phyloP scores from a whole-genome alignment of 352 stramenopile genomes.

The Hyphochytrium catenoides region DNA sequence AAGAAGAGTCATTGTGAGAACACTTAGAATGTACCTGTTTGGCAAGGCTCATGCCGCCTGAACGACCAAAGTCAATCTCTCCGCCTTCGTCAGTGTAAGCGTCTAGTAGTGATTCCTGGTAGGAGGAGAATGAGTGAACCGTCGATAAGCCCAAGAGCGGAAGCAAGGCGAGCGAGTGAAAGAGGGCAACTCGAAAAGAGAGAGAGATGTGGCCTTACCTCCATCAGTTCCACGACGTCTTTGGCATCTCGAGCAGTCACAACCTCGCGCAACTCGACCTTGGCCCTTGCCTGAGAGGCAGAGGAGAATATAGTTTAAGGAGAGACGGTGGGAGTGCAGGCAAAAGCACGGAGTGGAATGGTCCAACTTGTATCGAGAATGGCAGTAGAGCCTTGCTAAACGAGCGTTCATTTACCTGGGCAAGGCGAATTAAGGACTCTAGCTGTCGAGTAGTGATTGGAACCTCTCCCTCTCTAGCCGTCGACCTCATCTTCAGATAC shows the following conservation, averaged over 20 bases:
- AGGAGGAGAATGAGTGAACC: too few relatives aligned
- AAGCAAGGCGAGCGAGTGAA: too few relatives aligned
- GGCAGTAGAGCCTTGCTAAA: background rate
- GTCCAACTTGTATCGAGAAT: background rate
- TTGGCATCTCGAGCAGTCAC: conserved; percentile 78
- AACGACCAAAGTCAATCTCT: conserved; percentile 54
- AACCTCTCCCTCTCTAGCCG: conserved; percentile 25
- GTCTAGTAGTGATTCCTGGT: conserved; percentile 69
- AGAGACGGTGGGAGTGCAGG: conserved; percentile 5
- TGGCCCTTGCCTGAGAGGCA: conserved; percentile 65
- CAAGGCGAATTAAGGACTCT: conserved; percentile 71
- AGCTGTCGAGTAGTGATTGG: conserved; percentile 88
- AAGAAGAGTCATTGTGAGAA: conserved; percentile 20
- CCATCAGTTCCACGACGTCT: conserved; percentile 92
- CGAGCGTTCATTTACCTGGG: conserved; percentile 27
- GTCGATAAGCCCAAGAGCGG: too few relatives aligned
- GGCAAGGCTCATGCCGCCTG: conserved; percentile 15
- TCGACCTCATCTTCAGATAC: conserved; percentile 59
- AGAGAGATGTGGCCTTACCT: too few relatives aligned
- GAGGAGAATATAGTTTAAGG: conserved; percentile 15
- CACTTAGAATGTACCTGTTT: conserved; percentile 5
- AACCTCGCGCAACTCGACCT: conserved; percentile 74
- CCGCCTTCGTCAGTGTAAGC: conserved; percentile 65
- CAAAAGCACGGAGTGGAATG: conserved; percentile 1
- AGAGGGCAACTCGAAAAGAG: too few relatives aligned